Base-by-base conservation (phyloP, 306 rosid species). In the Rubus idaeus region DNA sequence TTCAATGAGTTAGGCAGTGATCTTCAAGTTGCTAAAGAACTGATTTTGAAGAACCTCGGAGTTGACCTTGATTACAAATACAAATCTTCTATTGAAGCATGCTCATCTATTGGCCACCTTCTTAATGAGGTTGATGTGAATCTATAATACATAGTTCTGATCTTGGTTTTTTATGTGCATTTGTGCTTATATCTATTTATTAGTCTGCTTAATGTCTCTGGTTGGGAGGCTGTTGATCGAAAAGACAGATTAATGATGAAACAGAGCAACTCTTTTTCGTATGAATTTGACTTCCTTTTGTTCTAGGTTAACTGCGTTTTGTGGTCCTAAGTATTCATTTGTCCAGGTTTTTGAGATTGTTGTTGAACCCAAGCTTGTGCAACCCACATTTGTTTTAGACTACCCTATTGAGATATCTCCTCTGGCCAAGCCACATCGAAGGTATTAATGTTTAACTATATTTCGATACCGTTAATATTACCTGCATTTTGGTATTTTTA, bases 371-470 rank as follows among this genome's bases (percentile, higher is more conserved):
- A 89, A 84, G 90, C 99, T 95, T 56, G 78, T 95, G 76, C 99
- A 95, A 81, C 99, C 99, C 55, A 95, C 97, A 67, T 95, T 95
- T 87, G 99, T 95, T 58, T 84, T 95, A 84, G 97, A 95, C 88
- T 95, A 95, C 80, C 99, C 99, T 49, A 75, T 95, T 73, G 97
- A 95, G 90, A 84, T 95, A 86, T 95, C 99, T 82, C 97, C 99
- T 37, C 81, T 95, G 79, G 99, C 99, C 71, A 95, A 95, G 82
- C 97, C 97, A 76, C 99, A 95, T 81, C 82, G 93, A 78, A 95
- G 99, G 99, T 92, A 87, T 73, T 61, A 62, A 67, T 5, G 64
- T 71, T 52, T 68, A 44, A 70, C 65, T 35, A 12, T 42, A 74
- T 78, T 74, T 45, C 11, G 55, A 45, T 42, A 18, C 7, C 47